Base-by-base conservation (phyloP, 306 rosid species). In the Castanea crenata region DNA sequence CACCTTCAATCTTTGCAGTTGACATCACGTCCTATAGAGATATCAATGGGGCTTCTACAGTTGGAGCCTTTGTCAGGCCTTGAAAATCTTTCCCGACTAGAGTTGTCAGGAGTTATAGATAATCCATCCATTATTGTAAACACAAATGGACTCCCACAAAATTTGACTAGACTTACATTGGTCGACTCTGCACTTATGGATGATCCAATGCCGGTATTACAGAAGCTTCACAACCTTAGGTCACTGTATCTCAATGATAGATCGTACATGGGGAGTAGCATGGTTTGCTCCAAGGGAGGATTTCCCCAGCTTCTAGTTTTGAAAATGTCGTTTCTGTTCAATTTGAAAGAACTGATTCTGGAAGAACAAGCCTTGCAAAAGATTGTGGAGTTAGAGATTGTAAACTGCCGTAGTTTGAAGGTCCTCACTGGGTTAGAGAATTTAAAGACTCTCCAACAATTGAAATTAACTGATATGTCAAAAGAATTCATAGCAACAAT, bases 131-230 rank as follows among this genome's bases (percentile, higher is more conserved):
- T 44, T 55, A 4, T 19, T 6, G 3, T 2, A 5, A 13, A 34
- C 52, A 46, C 15, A 9, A 46, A 46, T 46, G 52, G 0, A 10
- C 74, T 73, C 19, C 79, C 86, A 1, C 2, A 5, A 11, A 71
- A 62, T 67, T 78, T 82, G 21, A 62, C 78, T 13, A 55, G 73
- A 1, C 71, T 77, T 29, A 77, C 35, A 69, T 56, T 82, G 21
- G 77, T 74, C 0, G 78, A 69, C 14, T 6, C 78, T 54, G 21
- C 18, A 35, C 71, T 77, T 19, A 0, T 0, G 12, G 25, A 44
- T 0, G 75, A 82, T 56, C 78, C 81, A 2, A 77, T 71, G 85
- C 57, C 34, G 5, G 27, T 3, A 4, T 44, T 82, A 41, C 65
- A 67, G 21, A 4, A 1, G 27, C 76, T 82, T 31, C 67, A 6